A percentile compares a stretch with the other conserved stretches of the same genome.
phyloP scores from a whole-genome alignment of 2,329 filamentous ascomycete genomes.

The Hyphodiscus sp. region DNA sequence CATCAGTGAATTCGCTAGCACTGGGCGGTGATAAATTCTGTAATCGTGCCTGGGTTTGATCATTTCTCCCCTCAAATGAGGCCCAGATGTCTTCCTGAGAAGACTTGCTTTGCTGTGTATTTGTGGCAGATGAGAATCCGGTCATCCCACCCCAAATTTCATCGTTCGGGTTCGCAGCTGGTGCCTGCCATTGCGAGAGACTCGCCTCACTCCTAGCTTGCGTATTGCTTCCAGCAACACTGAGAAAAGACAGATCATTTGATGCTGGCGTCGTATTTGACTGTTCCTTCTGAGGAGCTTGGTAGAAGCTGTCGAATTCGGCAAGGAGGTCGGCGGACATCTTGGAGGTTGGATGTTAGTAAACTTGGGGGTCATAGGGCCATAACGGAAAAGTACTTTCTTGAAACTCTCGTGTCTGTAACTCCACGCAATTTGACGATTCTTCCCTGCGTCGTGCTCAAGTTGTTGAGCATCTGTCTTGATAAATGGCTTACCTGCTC shows the following conservation, averaged over 20 bases:
- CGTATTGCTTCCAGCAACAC: slow-evolving; percentile 3
- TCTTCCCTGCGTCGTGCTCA: no score
- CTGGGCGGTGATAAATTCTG: slow-evolving; percentile 6
- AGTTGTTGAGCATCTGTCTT: no score
- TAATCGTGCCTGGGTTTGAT: slow-evolving; percentile 5
- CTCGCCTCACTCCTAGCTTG: slow-evolving; percentile 2
- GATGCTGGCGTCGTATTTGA: slow-evolving; percentile 16
- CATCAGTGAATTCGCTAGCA: slow-evolving; percentile 7
- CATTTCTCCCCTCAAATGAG: slow-evolving; percentile 18
- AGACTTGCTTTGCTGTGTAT: slow-evolving; percentile 3
- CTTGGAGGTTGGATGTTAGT: not conserved
- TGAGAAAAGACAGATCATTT: slow-evolving; percentile 21
- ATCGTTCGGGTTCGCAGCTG: slow-evolving; percentile 7
- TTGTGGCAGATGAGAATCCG: slow-evolving; percentile 13
- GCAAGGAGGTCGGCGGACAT: slow-evolving; percentile 64
- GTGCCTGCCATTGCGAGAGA: slow-evolving; percentile 15
- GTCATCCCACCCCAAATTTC: slow-evolving; percentile 23
- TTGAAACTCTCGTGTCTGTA: not conserved
- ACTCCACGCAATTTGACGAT: no score
- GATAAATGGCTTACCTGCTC: no score
- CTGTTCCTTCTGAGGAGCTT: slow-evolving; percentile 28
- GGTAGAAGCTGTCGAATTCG: slow-evolving; percentile 49
- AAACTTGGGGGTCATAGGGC: not conserved
- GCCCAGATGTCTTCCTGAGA: slow-evolving; percentile 26
- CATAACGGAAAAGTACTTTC: not conserved